phyloP scores from a whole-genome alignment of 371 early-diverging fungal species.

The Parasitella parasitica region DNA sequence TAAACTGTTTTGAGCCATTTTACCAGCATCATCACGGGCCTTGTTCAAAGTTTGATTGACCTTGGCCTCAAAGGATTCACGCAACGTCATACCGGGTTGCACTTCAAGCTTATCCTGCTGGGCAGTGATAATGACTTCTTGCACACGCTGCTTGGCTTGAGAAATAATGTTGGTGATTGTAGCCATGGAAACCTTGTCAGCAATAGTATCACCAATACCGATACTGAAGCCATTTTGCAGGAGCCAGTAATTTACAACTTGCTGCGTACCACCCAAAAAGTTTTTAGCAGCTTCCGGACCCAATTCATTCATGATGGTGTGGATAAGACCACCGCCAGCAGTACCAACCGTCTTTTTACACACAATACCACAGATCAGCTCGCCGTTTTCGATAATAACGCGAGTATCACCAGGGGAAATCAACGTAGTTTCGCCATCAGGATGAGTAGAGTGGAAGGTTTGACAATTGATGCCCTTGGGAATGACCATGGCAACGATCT shows the following conservation, averaged over 20 bases:
- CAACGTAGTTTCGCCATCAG: slow-evolving; percentile 76
- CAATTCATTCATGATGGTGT: slow-evolving; percentile 96
- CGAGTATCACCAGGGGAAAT: slow-evolving; percentile 91
- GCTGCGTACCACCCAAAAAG: slow-evolving; percentile 96
- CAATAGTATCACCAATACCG: slow-evolving; percentile 99
- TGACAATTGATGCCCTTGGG: slow-evolving; percentile 90
- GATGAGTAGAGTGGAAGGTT: slow-evolving; percentile 79
- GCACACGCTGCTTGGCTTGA: slow-evolving; percentile 85
- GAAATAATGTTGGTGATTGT: slow-evolving; percentile 84
- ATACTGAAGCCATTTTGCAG: slow-evolving; percentile 95
- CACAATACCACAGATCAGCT: slow-evolving; percentile 92
- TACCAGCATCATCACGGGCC: slow-evolving; percentile 97
- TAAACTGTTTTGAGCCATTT: slow-evolving; percentile 85
- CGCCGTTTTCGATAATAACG: slow-evolving; percentile 95
- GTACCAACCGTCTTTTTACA: slow-evolving; percentile 98
- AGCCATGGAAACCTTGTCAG: slow-evolving; percentile 87
- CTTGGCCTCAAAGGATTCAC: slow-evolving; percentile 95
- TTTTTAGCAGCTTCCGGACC: slow-evolving; percentile 88
- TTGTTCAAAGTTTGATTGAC: slow-evolving; percentile 93
- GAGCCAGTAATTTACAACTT: slow-evolving; percentile 97
- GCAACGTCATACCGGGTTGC: slow-evolving; percentile 97
- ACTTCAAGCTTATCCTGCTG: slow-evolving; percentile 87
- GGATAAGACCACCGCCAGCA: slow-evolving; percentile 92
- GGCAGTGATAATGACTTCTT: slow-evolving; percentile 84
- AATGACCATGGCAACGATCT: slow-evolving; percentile 92